phyloP scores from a whole-genome alignment of 139 green algal genomes.

The Closterium sp. region DNA sequence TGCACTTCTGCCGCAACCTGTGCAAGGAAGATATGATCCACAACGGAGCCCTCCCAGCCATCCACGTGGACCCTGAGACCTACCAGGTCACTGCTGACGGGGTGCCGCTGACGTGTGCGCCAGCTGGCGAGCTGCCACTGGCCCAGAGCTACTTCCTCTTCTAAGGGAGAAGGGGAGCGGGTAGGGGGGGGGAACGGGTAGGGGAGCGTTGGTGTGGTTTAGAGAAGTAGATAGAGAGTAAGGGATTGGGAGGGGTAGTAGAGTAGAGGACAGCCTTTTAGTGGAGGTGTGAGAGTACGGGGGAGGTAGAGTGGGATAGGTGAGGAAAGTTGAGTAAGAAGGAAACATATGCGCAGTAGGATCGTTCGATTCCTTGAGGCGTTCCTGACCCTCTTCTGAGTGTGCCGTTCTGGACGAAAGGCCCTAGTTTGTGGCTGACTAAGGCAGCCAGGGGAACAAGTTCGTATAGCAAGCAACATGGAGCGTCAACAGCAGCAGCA shows the following conservation, averaged over 20 bases:
- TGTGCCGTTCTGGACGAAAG: too few species aligned
- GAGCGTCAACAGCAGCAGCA: neutral
- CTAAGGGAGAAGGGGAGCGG: slow-evolving; percentile 6
- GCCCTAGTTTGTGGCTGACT: too few species aligned
- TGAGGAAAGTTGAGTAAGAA: too few species aligned
- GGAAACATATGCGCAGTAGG: too few species aligned
- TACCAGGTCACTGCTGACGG: slow-evolving; percentile 59
- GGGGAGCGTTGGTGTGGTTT: neutral
- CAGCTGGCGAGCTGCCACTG: slow-evolving; percentile 48
- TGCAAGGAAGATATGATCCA: slow-evolving; percentile 60
- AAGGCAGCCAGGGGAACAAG: neutral
- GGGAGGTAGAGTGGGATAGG: too few species aligned
- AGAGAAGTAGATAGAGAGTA: neutral
- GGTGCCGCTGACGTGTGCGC: slow-evolving; percentile 46
- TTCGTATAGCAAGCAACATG: neutral
- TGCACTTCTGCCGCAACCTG: slow-evolving; percentile 38
- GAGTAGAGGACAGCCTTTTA: neutral
- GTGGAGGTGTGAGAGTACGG: too few species aligned
- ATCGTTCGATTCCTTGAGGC: too few species aligned
- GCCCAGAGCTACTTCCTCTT: slow-evolving; percentile 60
- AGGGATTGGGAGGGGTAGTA: neutral
- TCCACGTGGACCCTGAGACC: slow-evolving; percentile 60
- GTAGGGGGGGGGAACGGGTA: neutral
- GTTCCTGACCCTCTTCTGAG: too few species aligned
- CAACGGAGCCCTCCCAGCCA: slow-evolving; percentile 49